Conservation (phyloP, 306 rosid species). For the Pterocarpus santalinus region DNA sequence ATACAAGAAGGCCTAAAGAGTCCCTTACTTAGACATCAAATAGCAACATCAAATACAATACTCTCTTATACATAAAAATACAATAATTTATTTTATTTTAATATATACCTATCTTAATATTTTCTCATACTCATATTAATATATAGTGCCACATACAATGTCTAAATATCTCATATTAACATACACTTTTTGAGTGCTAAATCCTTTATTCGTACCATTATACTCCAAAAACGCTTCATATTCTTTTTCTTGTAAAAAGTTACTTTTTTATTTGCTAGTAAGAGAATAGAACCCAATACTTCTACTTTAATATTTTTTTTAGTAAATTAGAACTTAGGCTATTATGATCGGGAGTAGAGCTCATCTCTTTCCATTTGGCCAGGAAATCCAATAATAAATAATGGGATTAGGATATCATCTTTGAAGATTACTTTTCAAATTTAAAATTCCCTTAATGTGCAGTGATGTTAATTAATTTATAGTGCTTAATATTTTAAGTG, state of each 20-base stretch:
- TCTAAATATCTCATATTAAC: no score
- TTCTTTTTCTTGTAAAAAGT: not conserved
- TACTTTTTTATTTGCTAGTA: slow-evolving; percentile 6
- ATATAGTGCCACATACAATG: no score
- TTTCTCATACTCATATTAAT: no score
- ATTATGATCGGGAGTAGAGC: not conserved
- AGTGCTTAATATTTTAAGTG: slow-evolving; percentile 18
- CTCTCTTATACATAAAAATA: no score
- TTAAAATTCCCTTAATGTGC: not conserved
- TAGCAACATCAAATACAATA: no score
- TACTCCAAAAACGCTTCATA: not conserved
- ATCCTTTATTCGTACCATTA: not conserved
- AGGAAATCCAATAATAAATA: slow-evolving; percentile 9
- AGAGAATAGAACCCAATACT: slow-evolving; percentile 16
- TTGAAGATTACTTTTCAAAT: not conserved
- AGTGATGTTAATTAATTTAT: not conserved
- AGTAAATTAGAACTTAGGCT: not conserved
- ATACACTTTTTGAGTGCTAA: not conserved
- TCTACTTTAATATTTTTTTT: not conserved
- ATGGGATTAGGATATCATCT: slow-evolving; percentile 15
- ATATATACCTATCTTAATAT: no score
- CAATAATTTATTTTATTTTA: no score
- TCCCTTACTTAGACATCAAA: no score
- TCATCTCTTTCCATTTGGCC: not conserved
- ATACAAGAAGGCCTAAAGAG: no score